Evolutionary conservation across 495 filamentous ascomycete species (phyloP).

Genomic region (Melanomma pulvis-pyrius): DNA sequence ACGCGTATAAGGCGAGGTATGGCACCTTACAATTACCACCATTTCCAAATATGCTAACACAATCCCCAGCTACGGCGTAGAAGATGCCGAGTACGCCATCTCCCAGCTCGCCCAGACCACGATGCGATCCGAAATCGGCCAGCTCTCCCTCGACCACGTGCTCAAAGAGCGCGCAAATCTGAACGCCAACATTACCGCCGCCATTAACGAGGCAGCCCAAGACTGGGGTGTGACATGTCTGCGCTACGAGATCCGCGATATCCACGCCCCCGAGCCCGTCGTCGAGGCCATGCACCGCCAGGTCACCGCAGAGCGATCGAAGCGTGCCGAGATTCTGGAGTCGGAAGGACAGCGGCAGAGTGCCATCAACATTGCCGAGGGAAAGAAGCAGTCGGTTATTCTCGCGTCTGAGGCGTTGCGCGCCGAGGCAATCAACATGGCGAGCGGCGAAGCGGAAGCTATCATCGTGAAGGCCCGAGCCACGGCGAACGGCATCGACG

Average conservation of each 20-base stretch:
- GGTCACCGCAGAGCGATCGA: conserved; percentile 93
- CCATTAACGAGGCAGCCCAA: conserved; percentile 96
- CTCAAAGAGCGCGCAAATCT: conserved; percentile 93
- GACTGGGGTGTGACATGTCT: conserved; percentile 96
- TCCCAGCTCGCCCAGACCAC: conserved; percentile 97
- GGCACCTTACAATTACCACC: neutral
- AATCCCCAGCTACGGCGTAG: conserved; percentile 80
- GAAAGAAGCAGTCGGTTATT: conserved; percentile 92
- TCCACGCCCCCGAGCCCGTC: conserved; percentile 90
- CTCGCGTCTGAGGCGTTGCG: conserved; percentile 91
- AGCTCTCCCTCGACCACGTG: conserved; percentile 94
- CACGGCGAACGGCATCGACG: conserved; percentile 84
- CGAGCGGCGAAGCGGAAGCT: conserved; percentile 88
- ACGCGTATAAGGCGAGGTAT: conserved; percentile 94
- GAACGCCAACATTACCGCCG: conserved; percentile 95
- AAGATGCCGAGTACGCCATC: conserved; percentile 98
- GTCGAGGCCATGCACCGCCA: conserved; percentile 98
- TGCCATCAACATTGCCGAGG: conserved; percentile 98
- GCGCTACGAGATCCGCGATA: conserved; percentile 97
- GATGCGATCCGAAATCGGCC: conserved; percentile 97
- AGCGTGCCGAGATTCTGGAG: conserved; percentile 95
- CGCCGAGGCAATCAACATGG: conserved; percentile 88
- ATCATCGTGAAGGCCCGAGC: conserved; percentile 83
- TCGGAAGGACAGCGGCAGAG: conserved; percentile 93
- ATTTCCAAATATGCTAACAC: neutral